Evolutionary conservation across 352 stramenopile species (phyloP), one percentile per base, ranked within the genome.

Genomic region (Globisporangium cylindrosporum): DNA sequence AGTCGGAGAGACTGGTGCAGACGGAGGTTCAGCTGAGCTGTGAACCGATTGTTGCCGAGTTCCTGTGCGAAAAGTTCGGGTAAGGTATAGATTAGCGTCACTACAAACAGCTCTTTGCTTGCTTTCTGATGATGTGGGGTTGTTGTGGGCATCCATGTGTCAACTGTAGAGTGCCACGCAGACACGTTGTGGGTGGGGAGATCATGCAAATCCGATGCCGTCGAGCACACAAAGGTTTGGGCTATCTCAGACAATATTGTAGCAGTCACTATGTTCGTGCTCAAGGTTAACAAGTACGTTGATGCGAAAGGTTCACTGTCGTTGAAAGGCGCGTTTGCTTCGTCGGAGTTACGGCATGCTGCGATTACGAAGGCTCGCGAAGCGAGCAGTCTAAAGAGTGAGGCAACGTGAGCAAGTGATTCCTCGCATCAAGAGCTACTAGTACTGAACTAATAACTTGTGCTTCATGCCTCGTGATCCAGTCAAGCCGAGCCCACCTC

Each of bases 61-160:
- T 90, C 69, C 68, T 93, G 2, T 90, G 79, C 67, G 68, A 84
- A 20, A 84, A 82, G 25, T 93, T 93, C 58, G 46, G 69, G 80
- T 86, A 70, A 18, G 64, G n/a, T 43, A 7, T 32, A 20, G 10
- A 5, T 22, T 2, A n/a, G 22, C 7, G 3, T 5, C 15, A 18
- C 29, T 7, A 18, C 18, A 38, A 1, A 18, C 4, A 15, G 2
- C 8, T 2, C 1, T 4, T 38, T 38, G 5, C 5, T 12, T 38
- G 27, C 3, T 22, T 20, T 20, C 53, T 59, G n/a, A 59, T 12
- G 20, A 57, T 53, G 27, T 59, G 4, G 34, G 55, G 18, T 7
- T 64, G 25, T 27, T 46, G 38, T 46, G 22, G 1, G 24, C 27
- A 61, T 6, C 0, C 41, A 27, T 20, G 2, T n/a, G 22, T 25